Percentiles rank a stretch among this genome's conserved stretches.
Evolutionary conservation across 495 filamentous ascomycete species (phyloP).

Genomic region (Xylaria sp.): DNA sequence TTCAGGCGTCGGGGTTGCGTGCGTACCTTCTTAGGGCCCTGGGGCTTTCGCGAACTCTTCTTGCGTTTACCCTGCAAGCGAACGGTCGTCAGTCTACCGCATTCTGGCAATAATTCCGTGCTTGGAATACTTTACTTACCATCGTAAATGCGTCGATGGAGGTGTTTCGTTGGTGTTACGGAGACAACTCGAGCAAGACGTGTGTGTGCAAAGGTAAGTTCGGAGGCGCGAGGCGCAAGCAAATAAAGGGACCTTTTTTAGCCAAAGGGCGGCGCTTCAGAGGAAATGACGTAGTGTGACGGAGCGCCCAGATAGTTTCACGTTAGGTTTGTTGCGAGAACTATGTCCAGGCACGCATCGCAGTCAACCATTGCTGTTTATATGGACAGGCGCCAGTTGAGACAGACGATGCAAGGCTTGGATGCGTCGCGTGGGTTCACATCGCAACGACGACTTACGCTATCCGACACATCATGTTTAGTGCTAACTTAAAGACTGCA

Average conservation of each 20-base stretch:
- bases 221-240: background rate
- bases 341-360: constrained; percentile 5
- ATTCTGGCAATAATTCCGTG: background rate
- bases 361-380: constrained; percentile 21
- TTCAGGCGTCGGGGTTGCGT: background rate
- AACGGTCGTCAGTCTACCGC: constrained; percentile 6
- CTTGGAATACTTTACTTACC: background rate
- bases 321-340: constrained; percentile 15
- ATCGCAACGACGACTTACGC: background rate
- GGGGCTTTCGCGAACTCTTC: constrained; percentile 86
- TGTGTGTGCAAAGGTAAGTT: too few relatives aligned
- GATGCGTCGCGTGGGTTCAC: background rate
- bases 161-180: background rate
- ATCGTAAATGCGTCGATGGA: background rate
- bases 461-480: constrained; percentile 2
- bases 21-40: constrained; percentile 80
- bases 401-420: background rate
- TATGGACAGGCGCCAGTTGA: background rate
- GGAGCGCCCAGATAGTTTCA: constrained; percentile 13
- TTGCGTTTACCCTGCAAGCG: constrained; percentile 81
- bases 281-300: constrained; percentile 22
- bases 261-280: background rate
- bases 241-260: constrained; percentile 16
- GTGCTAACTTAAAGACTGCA: too few relatives aligned
- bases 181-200: background rate